Percentiles rank a stretch among this genome's conserved stretches.
These are phyloP conservation scores for Mariannaea elegans DNA, from an alignment of 2,329 filamentous ascomycete species.

Conservation along the genomic window DNA sequence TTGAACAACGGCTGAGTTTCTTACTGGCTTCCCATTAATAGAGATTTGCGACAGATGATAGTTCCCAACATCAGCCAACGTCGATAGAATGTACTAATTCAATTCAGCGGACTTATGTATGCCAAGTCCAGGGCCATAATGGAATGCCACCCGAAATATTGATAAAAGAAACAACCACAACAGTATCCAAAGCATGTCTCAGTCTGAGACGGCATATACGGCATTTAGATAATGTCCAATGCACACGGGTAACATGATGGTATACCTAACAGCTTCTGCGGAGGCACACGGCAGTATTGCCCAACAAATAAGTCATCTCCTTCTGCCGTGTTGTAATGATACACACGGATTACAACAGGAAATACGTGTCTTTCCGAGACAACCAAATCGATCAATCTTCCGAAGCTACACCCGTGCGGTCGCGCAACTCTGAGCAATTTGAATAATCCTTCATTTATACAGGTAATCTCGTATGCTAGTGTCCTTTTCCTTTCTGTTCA, in stretches of 20 bases:
- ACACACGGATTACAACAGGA: constrained; percentile 23
- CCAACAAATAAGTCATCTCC: constrained; percentile 16
- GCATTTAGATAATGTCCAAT: not conserved
- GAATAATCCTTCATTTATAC: constrained; percentile 5
- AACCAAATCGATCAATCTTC: constrained; percentile 33
- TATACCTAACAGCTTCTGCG: constrained; percentile 3
- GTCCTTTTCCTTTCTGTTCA: not conserved
- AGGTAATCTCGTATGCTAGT: not conserved
- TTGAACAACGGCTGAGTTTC: constrained; percentile 8
- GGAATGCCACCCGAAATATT: not conserved
- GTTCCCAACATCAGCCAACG: not conserved
- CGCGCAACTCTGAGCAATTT: not conserved
- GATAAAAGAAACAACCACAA: not conserved
- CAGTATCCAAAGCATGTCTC: not conserved
- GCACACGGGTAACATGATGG: constrained; percentile 4
- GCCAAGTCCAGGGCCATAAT: not conserved
- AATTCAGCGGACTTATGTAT: not conserved
- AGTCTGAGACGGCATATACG: not conserved
- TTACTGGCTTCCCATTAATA: not conserved
- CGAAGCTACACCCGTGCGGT: constrained; percentile 26
- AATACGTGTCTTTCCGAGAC: constrained; percentile 33
- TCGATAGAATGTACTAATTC: not conserved
- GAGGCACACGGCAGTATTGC: constrained; percentile 13
- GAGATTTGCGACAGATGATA: not conserved
- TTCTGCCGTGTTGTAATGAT: constrained; percentile 21